Evolutionary conservation across 2,329 filamentous ascomycete genomes (phyloP).

Genomic region (Sporothrix luriei): DNA sequence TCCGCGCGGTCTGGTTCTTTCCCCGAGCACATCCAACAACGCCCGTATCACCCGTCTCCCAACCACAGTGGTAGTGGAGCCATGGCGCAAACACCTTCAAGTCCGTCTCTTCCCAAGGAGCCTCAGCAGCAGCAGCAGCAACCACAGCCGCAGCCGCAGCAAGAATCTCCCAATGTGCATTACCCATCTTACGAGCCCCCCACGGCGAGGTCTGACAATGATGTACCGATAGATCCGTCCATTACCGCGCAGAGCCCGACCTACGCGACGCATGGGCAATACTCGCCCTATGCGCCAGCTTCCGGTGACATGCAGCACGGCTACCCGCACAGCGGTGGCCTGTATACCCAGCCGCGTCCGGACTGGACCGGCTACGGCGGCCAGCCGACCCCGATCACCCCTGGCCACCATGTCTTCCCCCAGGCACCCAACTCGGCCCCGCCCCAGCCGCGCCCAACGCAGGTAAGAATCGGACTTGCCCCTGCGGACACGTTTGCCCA

Average conservation of each 20-base stretch:
- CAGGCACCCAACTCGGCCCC: slow-evolving; percentile 59
- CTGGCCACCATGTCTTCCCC: slow-evolving; percentile 58
- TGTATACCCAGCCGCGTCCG: slow-evolving; percentile 71
- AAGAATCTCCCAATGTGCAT: slow-evolving; percentile 76
- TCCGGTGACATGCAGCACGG: slow-evolving; percentile 84
- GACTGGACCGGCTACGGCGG: slow-evolving; percentile 73
- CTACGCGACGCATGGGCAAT: slow-evolving; percentile 69
- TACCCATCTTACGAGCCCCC: slow-evolving; percentile 54
- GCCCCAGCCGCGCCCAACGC: slow-evolving; percentile 58
- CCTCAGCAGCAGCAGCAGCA: background rate
- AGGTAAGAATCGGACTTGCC: slow-evolving; percentile 53
- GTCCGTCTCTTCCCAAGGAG: slow-evolving; percentile 76
- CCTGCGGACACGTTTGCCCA: background rate
- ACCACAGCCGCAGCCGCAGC: slow-evolving; percentile 58
- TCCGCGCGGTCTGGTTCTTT: slow-evolving; percentile 81
- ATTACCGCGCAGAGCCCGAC: slow-evolving; percentile 92
- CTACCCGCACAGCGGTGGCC: slow-evolving; percentile 64
- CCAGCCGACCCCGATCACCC: slow-evolving; percentile 54
- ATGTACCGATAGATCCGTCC: slow-evolving; percentile 98
- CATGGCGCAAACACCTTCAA: slow-evolving; percentile 97
- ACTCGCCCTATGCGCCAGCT: slow-evolving; percentile 82
- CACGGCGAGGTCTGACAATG: slow-evolving; percentile 89
- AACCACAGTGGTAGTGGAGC: slow-evolving; percentile 71
- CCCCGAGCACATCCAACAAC: slow-evolving; percentile 84
- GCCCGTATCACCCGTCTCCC: slow-evolving; percentile 77